Base-by-base conservation (phyloP, 2,329 filamentous ascomycete species). In the Fusarium ramigenum region DNA sequence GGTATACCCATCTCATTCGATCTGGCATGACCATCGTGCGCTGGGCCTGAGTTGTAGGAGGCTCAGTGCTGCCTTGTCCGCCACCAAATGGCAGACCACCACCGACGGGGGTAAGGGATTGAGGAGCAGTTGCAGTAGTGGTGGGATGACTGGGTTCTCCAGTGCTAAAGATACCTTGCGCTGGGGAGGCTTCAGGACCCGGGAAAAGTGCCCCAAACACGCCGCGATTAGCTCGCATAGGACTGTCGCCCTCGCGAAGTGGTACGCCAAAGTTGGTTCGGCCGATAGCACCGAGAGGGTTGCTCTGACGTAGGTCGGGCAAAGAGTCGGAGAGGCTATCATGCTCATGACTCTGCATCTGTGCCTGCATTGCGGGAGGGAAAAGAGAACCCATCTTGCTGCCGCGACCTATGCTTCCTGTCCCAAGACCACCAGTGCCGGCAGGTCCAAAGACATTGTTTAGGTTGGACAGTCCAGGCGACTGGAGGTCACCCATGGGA, bases 1-100 rank as follows among this genome's bases (percentile, higher is more conserved):
- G 91, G 80, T 99, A 99, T 23, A 98, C 96, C 96, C 96, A 99
- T 77, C 96, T 89, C 95, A 99, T 99, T 19, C 97, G 89, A 81
- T 99, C 96, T 5, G 96, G 96, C 96, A 99, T 98, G 9, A 99
- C 96, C 95, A 99, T 98, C 49, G 42, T 59, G 23, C 93, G 95
- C 21, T 94, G 92, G 72, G 94, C 88, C 73, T 95, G 92, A 54
- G 89, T 89, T 10, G 91, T 85, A n/a, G 90, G 87, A 19, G 90
- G 86, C 28, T 88, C 86, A 9, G 78, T 79, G 2, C 75, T 78
- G 15, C 82, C 75, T 28, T 83, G 77, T 32, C 80, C 82, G 12
- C 78, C 80, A 18, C 82, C 78, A 65, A 84, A 83, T 7, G 81
- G 75, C 32, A 84, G 49, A 11, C 80, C 78, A 34, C 81, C 80